Percentiles rank a stretch among this genome's conserved stretches.
Conservation (phyloP, 2,329 filamentous ascomycete genomes). For the Ceratocystis cacaofunesta region DNA sequence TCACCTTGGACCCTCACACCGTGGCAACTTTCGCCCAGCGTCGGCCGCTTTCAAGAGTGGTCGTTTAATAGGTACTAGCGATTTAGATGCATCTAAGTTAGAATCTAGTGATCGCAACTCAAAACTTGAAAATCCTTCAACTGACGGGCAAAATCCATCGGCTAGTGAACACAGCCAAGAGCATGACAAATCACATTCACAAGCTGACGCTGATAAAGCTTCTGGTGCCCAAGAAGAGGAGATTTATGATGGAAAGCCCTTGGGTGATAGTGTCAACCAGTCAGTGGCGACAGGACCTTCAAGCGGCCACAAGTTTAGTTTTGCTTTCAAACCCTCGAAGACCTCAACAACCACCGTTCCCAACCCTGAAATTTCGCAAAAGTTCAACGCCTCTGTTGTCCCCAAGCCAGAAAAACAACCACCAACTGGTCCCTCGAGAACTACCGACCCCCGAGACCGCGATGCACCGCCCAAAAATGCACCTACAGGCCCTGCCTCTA, state of each 20-base stretch:
- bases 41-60: not conserved
- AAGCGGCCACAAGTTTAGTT: conserved; percentile 59
- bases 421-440: conserved; percentile 21
- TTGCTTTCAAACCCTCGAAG: conserved; percentile 73
- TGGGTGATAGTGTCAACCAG: not conserved
- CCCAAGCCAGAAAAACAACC: conserved; percentile 28
- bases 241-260: not conserved
- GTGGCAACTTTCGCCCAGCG: not conserved
- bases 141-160: not conserved
- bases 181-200: not conserved
- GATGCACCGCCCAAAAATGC: conserved; percentile 33
- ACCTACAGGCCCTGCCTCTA: conserved; percentile 40
- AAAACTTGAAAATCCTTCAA: not conserved
- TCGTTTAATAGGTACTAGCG: not conserved
- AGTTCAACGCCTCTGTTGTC: conserved; percentile 40
- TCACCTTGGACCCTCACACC: conserved; percentile 22
- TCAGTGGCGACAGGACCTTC: conserved; percentile 31
- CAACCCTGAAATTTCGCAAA: conserved; percentile 52
- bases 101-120: not conserved
- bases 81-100: too few relatives aligned
- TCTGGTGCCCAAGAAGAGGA: not conserved
- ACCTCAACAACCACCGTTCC: conserved; percentile 36
- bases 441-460: conserved; percentile 24
- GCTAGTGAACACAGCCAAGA: not conserved
- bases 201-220: not conserved